A percentile compares a stretch with the other conserved stretches of the same genome.
Evolutionary conservation across 75 land plant species (phyloP).

Genomic region (Picea glauca): DNA sequence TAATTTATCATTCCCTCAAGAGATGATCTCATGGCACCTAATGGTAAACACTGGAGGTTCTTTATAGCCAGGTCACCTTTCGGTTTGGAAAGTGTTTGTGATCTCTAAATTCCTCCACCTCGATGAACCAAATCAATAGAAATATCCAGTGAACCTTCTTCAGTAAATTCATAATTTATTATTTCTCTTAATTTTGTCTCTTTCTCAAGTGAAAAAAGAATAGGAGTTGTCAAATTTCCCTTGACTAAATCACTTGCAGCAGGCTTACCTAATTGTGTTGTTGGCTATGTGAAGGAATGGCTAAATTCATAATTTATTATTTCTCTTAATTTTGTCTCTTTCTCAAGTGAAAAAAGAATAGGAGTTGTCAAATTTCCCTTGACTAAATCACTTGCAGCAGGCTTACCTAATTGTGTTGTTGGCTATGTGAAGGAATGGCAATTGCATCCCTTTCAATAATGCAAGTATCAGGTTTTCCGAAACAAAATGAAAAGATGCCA

Average conservation of each 20-base stretch:
- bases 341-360: slow-evolving; percentile 87
- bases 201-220: slow-evolving; percentile 79
- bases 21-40: too few species aligned
- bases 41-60: slow-evolving; percentile 67
- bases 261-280: slow-evolving; percentile 93
- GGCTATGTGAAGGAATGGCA: slow-evolving; percentile 67
- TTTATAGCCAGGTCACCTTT: slow-evolving; percentile 71
- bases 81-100: slow-evolving; percentile 67
- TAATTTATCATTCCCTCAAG: too few species aligned
- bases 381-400: slow-evolving; percentile 83
- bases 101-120: slow-evolving; percentile 77
- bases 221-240: slow-evolving; percentile 93
- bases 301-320: slow-evolving; percentile 90
- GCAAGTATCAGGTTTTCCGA: too few species aligned
- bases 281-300: slow-evolving; percentile 92
- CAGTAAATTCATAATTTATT: slow-evolving; percentile 88
- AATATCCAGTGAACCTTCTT: slow-evolving; percentile 74
- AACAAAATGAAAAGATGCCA: not conserved
- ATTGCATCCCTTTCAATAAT: too few species aligned
- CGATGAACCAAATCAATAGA: slow-evolving; percentile 67
- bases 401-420: slow-evolving; percentile 90
- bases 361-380: slow-evolving; percentile 94
- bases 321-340: slow-evolving; percentile 68
- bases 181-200: slow-evolving; percentile 77
- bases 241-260: slow-evolving; percentile 86